Conservation (phyloP, 2,329 filamentous ascomycete species). For the Fusarium bulbicola region DNA sequence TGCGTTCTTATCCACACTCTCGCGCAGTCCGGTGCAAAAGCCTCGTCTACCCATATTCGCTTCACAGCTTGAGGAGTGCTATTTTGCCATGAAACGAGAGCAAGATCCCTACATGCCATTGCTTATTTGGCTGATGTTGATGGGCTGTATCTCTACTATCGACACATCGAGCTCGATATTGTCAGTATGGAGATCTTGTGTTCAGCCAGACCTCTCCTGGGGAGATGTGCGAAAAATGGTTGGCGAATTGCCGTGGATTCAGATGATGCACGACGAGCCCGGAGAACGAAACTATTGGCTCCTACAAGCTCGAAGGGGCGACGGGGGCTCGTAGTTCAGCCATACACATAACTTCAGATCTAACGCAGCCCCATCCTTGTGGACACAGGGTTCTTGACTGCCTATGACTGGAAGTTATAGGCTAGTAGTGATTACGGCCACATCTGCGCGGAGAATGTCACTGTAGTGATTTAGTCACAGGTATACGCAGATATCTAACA, state of each 20-base stretch:
- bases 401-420: no score
- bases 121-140: not conserved
- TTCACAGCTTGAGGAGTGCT: not conserved
- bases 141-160: not conserved
- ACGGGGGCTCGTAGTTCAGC: no score
- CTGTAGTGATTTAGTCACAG: no score
- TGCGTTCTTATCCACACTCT: not conserved
- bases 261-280: not conserved
- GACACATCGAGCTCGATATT: rapidly evolving
- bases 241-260: not conserved
- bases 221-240: rapidly evolving
- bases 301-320: not conserved
- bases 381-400: no score
- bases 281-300: rapidly evolving
- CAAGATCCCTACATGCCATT: rapidly evolving
- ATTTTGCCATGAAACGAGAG: rapidly evolving
- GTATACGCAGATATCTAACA: no score
- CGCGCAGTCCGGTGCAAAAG: not conserved
- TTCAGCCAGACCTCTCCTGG: rapidly evolving
- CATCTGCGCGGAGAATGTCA: no score
- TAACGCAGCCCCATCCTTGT: no score
- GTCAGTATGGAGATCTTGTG: rapidly evolving
- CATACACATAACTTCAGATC: no score
- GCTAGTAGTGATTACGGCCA: no score
- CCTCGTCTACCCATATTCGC: not conserved